These are phyloP conservation scores for Bretziella fagacearum DNA, from an alignment of 2,329 filamentous ascomycete species.

Conservation along the genomic window DNA sequence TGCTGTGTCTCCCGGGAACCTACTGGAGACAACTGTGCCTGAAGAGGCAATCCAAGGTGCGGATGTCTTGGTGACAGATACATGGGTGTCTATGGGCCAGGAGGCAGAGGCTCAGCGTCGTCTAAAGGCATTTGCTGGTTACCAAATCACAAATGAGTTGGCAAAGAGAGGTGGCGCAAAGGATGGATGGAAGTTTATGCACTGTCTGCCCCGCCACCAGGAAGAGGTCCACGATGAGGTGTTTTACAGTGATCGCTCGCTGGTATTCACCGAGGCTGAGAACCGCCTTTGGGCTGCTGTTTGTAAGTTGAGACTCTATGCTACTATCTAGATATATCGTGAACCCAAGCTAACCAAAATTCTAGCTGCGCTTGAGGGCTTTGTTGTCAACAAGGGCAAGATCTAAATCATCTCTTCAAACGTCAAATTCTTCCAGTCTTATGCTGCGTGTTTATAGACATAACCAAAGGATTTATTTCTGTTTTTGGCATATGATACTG, in stretches of 20 bases:
- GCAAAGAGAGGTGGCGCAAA: slow-evolving; percentile 75
- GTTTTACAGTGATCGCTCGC: slow-evolving; percentile 68
- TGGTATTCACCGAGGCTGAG: slow-evolving; percentile 89
- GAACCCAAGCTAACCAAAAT: slow-evolving; percentile 6
- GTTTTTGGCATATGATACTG: neutral
- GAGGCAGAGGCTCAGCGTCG: slow-evolving; percentile 67
- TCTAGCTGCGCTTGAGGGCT: slow-evolving; percentile 60
- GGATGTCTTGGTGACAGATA: slow-evolving; percentile 86
- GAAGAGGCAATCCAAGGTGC: slow-evolving; percentile 75
- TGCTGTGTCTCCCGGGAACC: slow-evolving; percentile 42
- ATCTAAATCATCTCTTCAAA: slow-evolving; percentile 28
- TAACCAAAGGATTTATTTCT: neutral
- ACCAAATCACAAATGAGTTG: slow-evolving; percentile 77
- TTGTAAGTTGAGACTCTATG: slow-evolving; percentile 33
- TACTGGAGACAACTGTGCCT: slow-evolving; percentile 61
- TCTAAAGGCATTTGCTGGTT: slow-evolving; percentile 68
- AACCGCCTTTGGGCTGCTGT: slow-evolving; percentile 87
- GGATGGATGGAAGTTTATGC: slow-evolving; percentile 91
- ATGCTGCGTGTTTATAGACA: neutral
- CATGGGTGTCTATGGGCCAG: slow-evolving; percentile 97
- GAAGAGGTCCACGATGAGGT: slow-evolving; percentile 93
- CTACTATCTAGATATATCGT: neutral
- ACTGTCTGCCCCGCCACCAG: slow-evolving; percentile 78
- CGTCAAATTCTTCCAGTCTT: neutral
- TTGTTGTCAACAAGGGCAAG: slow-evolving; percentile 86